These are phyloP conservation scores for Leccinum holopus DNA, from an alignment of 1,284 basidiomycete genomes.

Conservation along the genomic window DNA sequence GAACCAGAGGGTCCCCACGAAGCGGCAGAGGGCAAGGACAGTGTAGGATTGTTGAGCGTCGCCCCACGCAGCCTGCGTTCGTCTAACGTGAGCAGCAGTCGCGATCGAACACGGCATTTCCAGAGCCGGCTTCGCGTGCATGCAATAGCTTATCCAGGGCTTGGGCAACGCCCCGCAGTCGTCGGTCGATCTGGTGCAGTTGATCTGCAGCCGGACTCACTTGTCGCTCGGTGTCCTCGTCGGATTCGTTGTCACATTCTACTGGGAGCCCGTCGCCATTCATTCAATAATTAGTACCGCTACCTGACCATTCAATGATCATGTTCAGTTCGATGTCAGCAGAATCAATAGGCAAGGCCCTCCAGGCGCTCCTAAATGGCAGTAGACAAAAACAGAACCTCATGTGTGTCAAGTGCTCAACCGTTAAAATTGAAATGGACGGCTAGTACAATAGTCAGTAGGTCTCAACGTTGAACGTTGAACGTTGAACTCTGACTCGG, in stretches of 20 bases:
- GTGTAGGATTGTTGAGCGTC: slow-evolving; percentile 59
- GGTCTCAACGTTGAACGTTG: too few relatives aligned
- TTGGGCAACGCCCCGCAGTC: slow-evolving; percentile 61
- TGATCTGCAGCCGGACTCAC: slow-evolving; percentile 47
- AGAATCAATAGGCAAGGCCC: too few relatives aligned
- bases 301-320: too few relatives aligned
- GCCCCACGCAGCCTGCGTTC: slow-evolving; percentile 53
- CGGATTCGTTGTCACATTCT: slow-evolving; percentile 47
- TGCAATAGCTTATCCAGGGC: slow-evolving; percentile 64
- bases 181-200: slow-evolving; percentile 56
- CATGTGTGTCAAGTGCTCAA: too few relatives aligned
- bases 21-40: slow-evolving; percentile 66
- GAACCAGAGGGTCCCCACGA: slow-evolving; percentile 55
- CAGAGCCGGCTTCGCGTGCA: slow-evolving; percentile 52
- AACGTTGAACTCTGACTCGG: too few relatives aligned
- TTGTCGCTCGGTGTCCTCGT: slow-evolving; percentile 52
- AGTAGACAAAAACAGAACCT: too few relatives aligned
- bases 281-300: too few relatives aligned
- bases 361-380: too few relatives aligned
- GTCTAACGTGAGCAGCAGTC: slow-evolving; percentile 49
- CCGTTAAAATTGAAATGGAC: too few relatives aligned
- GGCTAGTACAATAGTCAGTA: too few relatives aligned
- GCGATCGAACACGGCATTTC: slow-evolving; percentile 40
- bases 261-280: slow-evolving; percentile 45
- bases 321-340: too few relatives aligned